phyloP scores from a whole-genome alignment of 83 land plant species.

The Diphasiastrum complanatum region DNA sequence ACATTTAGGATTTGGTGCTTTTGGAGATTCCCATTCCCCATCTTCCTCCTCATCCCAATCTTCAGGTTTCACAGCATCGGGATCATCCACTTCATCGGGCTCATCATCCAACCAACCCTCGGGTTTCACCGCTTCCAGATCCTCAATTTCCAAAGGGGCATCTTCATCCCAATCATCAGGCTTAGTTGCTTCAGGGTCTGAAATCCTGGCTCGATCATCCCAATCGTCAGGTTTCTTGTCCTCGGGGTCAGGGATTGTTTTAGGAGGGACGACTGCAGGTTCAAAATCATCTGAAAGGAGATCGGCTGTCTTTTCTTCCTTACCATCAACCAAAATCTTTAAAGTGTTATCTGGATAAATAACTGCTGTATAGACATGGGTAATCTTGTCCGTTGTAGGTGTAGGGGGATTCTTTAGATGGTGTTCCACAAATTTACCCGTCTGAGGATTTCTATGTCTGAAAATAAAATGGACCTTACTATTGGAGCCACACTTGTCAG shows the following conservation, averaged over 20 bases:
- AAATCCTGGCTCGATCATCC: constrained; percentile 82
- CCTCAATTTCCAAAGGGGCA: constrained; percentile 79
- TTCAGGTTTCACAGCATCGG: constrained; percentile 72
- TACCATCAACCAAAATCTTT: constrained; percentile 59
- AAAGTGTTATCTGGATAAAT: constrained; percentile 54
- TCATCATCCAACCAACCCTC: constrained; percentile 90
- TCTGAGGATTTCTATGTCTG: constrained; percentile 69
- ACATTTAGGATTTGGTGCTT: constrained; percentile 70
- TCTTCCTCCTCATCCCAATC: constrained; percentile 97
- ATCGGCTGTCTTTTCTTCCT: constrained; percentile 75
- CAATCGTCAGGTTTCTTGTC: constrained; percentile 84
- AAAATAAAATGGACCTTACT: constrained; percentile 81
- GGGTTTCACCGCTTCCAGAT: constrained; percentile 76
- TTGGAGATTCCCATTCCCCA: constrained; percentile 87
- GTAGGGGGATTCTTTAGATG: constrained; percentile 79
- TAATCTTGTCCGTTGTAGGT: constrained; percentile 55
- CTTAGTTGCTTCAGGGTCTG: constrained; percentile 63
- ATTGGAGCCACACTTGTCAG: constrained; percentile 77
- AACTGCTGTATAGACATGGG: constrained; percentile 78
- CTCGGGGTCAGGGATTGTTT: constrained; percentile 76
- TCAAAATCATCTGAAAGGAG: constrained; percentile 70
- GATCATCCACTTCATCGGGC: constrained; percentile 83
- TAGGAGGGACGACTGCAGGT: constrained; percentile 62
- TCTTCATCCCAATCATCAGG: constrained; percentile 90
- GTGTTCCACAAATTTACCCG: constrained; percentile 64